Percentiles rank a stretch among this genome's conserved stretches.
phyloP scores from a whole-genome alignment of 1,139 yeast species.

The Tardiomyces digboiensis region DNA sequence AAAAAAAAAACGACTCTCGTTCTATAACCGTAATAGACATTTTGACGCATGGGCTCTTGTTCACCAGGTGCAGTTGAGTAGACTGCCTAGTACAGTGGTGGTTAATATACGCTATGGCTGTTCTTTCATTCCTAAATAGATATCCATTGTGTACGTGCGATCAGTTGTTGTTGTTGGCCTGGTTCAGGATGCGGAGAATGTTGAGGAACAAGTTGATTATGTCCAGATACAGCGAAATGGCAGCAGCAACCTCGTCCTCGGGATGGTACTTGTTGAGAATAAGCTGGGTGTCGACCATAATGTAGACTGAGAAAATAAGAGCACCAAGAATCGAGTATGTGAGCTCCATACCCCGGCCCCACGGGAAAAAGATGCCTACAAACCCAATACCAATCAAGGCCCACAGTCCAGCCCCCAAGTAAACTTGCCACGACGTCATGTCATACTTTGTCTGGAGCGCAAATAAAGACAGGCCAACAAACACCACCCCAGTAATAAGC shows the following conservation, averaged over 20 bases:
- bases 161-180: slow-evolving; percentile 32
- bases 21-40: background rate
- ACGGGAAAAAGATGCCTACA: slow-evolving; percentile 59
- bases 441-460: slow-evolving; percentile 82
- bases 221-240: slow-evolving; percentile 71
- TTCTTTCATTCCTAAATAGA: background rate
- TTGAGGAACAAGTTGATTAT: slow-evolving; percentile 71
- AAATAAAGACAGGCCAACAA: slow-evolving; percentile 64
- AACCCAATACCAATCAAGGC: slow-evolving; percentile 66
- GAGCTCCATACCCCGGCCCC: slow-evolving; percentile 43
- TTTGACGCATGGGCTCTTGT: too few species aligned
- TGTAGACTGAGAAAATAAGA: slow-evolving; percentile 58
- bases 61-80: too few species aligned
- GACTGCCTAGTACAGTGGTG: too few species aligned
- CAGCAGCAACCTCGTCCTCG: slow-evolving; percentile 78
- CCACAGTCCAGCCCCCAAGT: slow-evolving; percentile 52
- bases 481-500: slow-evolving; percentile 56
- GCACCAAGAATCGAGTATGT: slow-evolving; percentile 71
- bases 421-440: slow-evolving; percentile 64
- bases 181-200: slow-evolving; percentile 59
- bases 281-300: slow-evolving; percentile 73
- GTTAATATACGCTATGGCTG: background rate
- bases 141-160: background rate
- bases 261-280: slow-evolving; percentile 74
- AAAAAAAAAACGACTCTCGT: background rate